phyloP scores from a whole-genome alignment of 441 rosid genomes.

The Erodium chrysanthum region DNA sequence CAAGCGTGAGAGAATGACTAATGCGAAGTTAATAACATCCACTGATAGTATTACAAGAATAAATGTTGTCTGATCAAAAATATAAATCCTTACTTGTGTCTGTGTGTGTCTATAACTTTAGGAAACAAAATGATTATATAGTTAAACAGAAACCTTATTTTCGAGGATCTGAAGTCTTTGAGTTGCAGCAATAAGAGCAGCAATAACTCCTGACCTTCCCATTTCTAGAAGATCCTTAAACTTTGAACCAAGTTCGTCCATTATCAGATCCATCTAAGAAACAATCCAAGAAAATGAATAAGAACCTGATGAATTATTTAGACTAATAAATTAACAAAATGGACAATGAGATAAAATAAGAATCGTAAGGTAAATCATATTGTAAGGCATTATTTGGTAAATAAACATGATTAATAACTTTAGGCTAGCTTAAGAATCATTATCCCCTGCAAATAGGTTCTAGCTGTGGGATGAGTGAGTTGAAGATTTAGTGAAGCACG shows the following conservation, averaged over 20 bases:
- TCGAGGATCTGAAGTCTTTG: conserved; percentile 61
- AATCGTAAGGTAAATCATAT: conserved; percentile 2
- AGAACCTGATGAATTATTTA: conserved; percentile 1
- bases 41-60: neutral
- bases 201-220: conserved; percentile 87
- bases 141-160: conserved; percentile 37
- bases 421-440: neutral
- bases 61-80: no score
- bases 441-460: neutral
- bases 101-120: no score
- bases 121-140: neutral
- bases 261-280: conserved; percentile 55
- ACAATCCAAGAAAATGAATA: conserved; percentile 18
- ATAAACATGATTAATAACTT: neutral
- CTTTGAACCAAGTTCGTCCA: conserved; percentile 70
- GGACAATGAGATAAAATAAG: neutral
- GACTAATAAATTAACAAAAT: neutral
- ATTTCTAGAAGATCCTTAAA: conserved; percentile 68
- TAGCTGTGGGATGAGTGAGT: neutral
- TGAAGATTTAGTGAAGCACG: conserved; percentile 5
- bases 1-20: conserved; percentile 5
- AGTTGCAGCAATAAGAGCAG: conserved; percentile 58
- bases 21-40: neutral
- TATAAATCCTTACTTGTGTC: no score
- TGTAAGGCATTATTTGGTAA: neutral